phyloP scores from a whole-genome alignment of 2,329 filamentous ascomycete species.

The Geosmithia flava region DNA sequence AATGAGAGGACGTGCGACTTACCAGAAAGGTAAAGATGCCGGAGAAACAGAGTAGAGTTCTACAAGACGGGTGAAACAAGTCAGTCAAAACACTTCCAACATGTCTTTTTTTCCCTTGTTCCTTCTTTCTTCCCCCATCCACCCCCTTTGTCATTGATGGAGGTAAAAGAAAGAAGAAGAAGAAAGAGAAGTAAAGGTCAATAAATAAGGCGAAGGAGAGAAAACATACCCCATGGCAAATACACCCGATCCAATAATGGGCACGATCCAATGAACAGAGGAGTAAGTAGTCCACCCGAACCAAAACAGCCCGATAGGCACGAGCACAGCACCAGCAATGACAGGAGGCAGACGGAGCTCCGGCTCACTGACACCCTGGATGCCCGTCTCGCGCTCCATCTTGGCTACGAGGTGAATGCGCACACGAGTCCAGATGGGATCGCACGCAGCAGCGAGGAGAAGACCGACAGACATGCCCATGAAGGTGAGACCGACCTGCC shows the following conservation, averaged over 20 bases:
- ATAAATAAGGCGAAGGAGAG: neutral
- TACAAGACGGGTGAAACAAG: conserved; percentile 16
- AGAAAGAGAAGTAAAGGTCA: neutral
- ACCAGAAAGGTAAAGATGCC: conserved; percentile 86
- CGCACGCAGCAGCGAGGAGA: conserved; percentile 46
- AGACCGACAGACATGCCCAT: conserved; percentile 59
- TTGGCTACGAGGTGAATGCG: conserved; percentile 44
- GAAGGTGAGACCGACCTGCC: conserved; percentile 71
- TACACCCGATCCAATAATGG: conserved; percentile 59
- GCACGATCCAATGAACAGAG: conserved; percentile 63
- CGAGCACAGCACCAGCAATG: conserved; percentile 62
- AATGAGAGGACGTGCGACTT: conserved; percentile 16
- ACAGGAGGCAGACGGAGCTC: conserved; percentile 75
- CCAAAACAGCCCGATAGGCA: conserved; percentile 73
- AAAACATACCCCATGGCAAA: conserved; percentile 57
- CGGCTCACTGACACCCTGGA: conserved; percentile 56
- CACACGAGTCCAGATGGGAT: conserved; percentile 53
- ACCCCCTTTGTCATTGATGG: no score
- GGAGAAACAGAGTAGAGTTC: conserved; percentile 65
- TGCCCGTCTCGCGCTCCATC: conserved; percentile 35
- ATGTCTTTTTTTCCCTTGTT: neutral
- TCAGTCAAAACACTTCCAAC: neutral
- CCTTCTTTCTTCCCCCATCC: neutral
- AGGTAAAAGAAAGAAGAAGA: neutral
- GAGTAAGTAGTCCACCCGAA: conserved; percentile 79